Evolutionary conservation across 306 rosid genomes (phyloP), one percentile per base, ranked within the genome.

Genomic region (Casuarina cunninghamiana): DNA sequence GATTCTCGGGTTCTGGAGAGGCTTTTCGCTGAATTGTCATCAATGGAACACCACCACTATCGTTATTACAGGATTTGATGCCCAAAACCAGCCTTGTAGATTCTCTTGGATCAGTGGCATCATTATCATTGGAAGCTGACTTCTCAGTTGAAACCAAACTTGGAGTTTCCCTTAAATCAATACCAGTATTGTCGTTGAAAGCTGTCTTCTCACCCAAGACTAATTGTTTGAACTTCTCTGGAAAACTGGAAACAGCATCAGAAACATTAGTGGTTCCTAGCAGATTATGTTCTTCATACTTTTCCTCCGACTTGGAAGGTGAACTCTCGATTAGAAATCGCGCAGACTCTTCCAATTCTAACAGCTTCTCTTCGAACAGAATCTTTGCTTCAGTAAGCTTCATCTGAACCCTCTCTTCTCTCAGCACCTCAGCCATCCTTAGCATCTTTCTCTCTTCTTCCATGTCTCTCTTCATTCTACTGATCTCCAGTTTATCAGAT

Each of bases 401-500:
- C 91, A 88, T 88, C 77, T 83, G 91, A 76, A 88, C 88, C 69
- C 89, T 84, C 77, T 88, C 89, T 48, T 88, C 91, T 35, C 89
- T 84, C 21, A 88, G 65, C 57, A 79, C 83, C 77, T 86, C 89
- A 35, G 88, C 87, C 78, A 88, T 63, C 61, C 86, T 77, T 15
- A 88, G 54, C 91, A 88, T 88, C 80, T 88, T 88, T 11, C 89
- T 81, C 73, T 86, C 91, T 37, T 88, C 89, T 44, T 86, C 89
- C 50, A 88, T 81, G 55, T 88, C 86, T 5, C 78, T 83, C 73
- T 80, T 86, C 83, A 86, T 77, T 71, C 65, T 44, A 37, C 11
- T 49, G 11, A 81, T 79, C 83, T 88, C 87, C 1, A 79, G 58
- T 54, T 83, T 77, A 35, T 79, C 74, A 1, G 35, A 74, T 4